A percentile compares a stretch with the other conserved stretches of the same genome.
Evolutionary conservation across 1,284 basidiomycete genomes (phyloP).

Genomic region (Wolfiporia cocos): DNA sequence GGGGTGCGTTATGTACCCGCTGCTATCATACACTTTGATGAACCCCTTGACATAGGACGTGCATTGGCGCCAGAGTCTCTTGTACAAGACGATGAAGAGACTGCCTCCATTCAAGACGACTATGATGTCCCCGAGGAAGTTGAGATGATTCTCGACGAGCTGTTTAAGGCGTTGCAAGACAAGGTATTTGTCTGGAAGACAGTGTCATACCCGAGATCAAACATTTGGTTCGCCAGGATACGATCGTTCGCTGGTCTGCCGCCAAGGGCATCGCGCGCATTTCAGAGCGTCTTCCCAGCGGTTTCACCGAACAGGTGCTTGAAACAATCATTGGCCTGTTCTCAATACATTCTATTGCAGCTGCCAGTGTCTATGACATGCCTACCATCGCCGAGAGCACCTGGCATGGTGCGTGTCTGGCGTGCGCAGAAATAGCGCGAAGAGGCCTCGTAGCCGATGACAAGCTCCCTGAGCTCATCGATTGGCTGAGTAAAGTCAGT

Average conservation of each 20-base stretch:
- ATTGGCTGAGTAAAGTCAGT: slow-evolving; percentile 74
- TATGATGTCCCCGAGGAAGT: slow-evolving; percentile 81
- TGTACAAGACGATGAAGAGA: slow-evolving; percentile 36
- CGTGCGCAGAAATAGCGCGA: slow-evolving; percentile 88
- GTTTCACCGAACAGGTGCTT: slow-evolving; percentile 76
- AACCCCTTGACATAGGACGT: slow-evolving; percentile 9
- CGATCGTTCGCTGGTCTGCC: slow-evolving; percentile 90
- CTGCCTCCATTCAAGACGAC: too few species aligned
- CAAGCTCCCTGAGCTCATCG: slow-evolving; percentile 57
- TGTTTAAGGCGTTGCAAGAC: slow-evolving; percentile 79
- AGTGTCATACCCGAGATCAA: not conserved
- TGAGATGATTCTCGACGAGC: slow-evolving; percentile 69
- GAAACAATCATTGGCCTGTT: slow-evolving; percentile 71
- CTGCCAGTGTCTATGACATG: slow-evolving; percentile 62
- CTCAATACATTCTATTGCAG: slow-evolving; percentile 58
- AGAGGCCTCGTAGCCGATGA: slow-evolving; percentile 63
- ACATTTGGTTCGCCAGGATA: slow-evolving; percentile 56
- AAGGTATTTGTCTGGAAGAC: slow-evolving; percentile 50
- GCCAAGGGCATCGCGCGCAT: slow-evolving; percentile 92
- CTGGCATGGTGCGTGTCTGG: slow-evolving; percentile 95
- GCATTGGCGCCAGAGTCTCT: slow-evolving; percentile 8
- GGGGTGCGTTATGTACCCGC: slow-evolving; percentile 25
- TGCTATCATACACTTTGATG: not conserved
- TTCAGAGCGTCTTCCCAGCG: slow-evolving; percentile 71
- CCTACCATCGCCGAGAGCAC: slow-evolving; percentile 76